Base-by-base conservation (phyloP, 2,329 filamentous ascomycete species). In the Exserohilum rostratum region DNA sequence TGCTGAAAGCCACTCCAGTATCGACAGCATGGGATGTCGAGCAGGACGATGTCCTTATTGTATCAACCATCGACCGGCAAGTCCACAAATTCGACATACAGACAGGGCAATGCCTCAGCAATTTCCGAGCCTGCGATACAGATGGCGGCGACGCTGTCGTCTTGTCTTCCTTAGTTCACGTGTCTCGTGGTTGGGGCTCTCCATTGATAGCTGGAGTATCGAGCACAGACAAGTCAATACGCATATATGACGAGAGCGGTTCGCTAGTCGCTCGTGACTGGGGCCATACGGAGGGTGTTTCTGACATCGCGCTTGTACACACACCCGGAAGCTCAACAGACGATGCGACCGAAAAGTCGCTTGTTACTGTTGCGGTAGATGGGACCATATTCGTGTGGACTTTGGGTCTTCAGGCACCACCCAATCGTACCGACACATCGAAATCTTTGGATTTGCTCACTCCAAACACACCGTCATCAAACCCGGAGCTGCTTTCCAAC, bases 221-320 rank as follows among this genome's bases (percentile, higher is more conserved):
- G 7, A 93, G 93, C 65, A 96, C 91, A 0, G 95, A 99, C 75
- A 99, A 98, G 72, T 98, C 95, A 0, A 88, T 99, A 51, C 84
- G 95, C 31, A 79, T 99, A 13, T 99, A 99, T 67, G 90, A 96
- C 63, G 87, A 89, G 57, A 87, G 85, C 37, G 93, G 93, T 7
- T 78, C 80, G 1, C 88, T 99, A 53, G 78, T 98, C 25, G 90
- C 92, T 46, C 87, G 91, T 35, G 95, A 98, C 76, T 97, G 92
- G 85, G 95, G 95, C 1, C 95, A 99, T 65, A 96, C 93, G 0
- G 93, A 97, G 70, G 90, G 93, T 7, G 91, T 99, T 60, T 96
- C 90, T 46, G 93, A 93, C 56, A 86, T 96, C 15, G 84, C 89
- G 3, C 77, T 97, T 6, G 58, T 75, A 15, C 63, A 69, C 35